Conservation (phyloP, 2,329 filamentous ascomycete species). For the Monilinia aucupariae region DNA sequence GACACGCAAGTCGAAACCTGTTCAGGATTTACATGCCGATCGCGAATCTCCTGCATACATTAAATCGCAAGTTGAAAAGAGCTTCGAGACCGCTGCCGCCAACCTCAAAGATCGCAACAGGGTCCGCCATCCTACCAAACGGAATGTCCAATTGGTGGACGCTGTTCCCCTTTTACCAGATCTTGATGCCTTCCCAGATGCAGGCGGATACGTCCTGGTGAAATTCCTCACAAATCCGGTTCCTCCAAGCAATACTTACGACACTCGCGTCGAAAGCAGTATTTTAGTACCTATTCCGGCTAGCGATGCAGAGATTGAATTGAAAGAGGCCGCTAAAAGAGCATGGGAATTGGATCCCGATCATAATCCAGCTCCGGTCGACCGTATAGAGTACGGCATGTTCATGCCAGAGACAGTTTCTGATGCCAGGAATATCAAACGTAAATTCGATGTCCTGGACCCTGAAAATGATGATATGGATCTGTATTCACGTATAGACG, state of each 20-base stretch:
- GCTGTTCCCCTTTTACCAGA: constrained; percentile 59
- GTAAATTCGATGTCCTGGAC: constrained; percentile 55
- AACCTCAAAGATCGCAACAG: constrained; percentile 50
- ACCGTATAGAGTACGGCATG: constrained; percentile 61
- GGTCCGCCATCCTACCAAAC: constrained; percentile 54
- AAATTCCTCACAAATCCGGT: constrained; percentile 65
- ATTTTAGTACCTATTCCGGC: constrained; percentile 56
- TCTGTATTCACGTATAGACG: constrained; percentile 50
- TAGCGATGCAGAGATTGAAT: constrained; percentile 49
- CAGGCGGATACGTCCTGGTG: constrained; percentile 62
- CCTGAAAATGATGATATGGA: constrained; percentile 48
- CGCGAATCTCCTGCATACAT: constrained; percentile 60
- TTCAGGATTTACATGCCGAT: constrained; percentile 41
- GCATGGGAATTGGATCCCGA: constrained; percentile 52
- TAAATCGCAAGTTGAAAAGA: constrained; percentile 60
- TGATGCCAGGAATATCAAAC: constrained; percentile 51
- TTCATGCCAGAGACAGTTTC: constrained; percentile 50
- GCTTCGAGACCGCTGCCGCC: constrained; percentile 51
- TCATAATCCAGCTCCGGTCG: constrained; percentile 50
- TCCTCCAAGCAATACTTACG: constrained; percentile 47
- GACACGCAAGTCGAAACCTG: constrained; percentile 40
- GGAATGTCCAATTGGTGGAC: constrained; percentile 51
- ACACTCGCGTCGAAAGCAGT: constrained; percentile 55
- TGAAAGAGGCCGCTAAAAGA: constrained; percentile 44
- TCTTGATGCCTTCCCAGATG: constrained; percentile 63